Base-by-base conservation (phyloP, 148 eudicot genomes). In the Polygonum aviculare region DNA sequence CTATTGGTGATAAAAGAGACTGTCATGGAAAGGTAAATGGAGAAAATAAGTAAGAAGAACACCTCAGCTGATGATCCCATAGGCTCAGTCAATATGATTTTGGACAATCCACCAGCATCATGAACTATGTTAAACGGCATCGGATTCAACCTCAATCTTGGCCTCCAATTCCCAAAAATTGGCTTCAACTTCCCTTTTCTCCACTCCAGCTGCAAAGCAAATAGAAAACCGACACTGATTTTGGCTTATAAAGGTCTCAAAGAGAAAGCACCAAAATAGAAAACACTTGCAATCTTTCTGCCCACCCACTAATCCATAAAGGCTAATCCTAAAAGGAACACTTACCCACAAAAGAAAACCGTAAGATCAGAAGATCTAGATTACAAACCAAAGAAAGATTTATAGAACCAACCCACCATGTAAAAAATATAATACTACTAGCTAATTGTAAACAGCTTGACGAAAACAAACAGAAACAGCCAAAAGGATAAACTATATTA, bases 61-160 rank as follows among this genome's bases (percentile, higher is more conserved):
- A 92, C 97, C 95, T 93, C 97, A 74, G 91, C 97, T 1, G 97
- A 86, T 71, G 95, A 93, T 75, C 97, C 95, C 77, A 86, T 87
- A 1, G 91, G 91, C 73, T 90, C 97, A 22, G 88, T 78, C 78
- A 90, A 79, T 33, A 90, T 57, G 74, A 90, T 62, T 65, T 73
- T 82, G n/a, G 90, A 79, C 14, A 88, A 77, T 60, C 91, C 90
- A 82, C 86, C 87, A 60, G 85, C 79, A 62, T 83, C 90, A 47
- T 77, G 85, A 57, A 88, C 80, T 71, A 86, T 41, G 84, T 90
- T 87, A 73, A 81, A 41, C 78, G 83, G 70, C 89, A 77, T 77
- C 78, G 72, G 57, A 15, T 49, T 73, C n/a, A 52, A 22, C 77
- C 80, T 74, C 50, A 83, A 67, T 49, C 79, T 83, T 18, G 79